These are phyloP conservation scores for Pythium folliculosum DNA, from an alignment of 352 stramenopile species.

Conservation along the genomic window DNA sequence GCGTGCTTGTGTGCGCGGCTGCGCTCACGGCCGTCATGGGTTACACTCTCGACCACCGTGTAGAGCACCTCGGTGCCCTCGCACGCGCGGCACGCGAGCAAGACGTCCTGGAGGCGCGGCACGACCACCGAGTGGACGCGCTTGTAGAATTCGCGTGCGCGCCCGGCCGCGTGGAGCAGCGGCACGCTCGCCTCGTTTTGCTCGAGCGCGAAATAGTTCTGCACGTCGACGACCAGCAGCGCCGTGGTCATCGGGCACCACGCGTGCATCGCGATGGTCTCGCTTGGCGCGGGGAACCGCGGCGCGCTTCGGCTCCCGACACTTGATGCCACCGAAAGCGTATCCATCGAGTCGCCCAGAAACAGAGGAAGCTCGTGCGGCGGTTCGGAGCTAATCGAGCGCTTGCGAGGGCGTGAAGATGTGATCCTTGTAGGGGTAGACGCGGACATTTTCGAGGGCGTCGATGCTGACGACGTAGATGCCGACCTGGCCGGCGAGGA, in stretches of 20 bases:
- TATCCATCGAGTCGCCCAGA: conserved; percentile 17
- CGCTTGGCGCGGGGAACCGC: neutral
- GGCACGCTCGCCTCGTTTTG: conserved; percentile 34
- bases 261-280: conserved; percentile 26
- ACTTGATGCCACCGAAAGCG: conserved; percentile 22
- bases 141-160: conserved; percentile 43
- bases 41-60: conserved; percentile 88
- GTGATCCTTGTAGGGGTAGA: neutral
- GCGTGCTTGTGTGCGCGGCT: conserved; percentile 88
- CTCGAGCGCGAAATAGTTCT: conserved; percentile 65
- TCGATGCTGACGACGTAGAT: neutral
- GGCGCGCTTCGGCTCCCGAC: neutral
- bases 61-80: conserved; percentile 87
- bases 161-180: conserved; percentile 6
- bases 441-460: neutral
- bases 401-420: neutral
- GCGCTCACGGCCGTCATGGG: conserved; percentile 78
- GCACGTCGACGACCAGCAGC: conserved; percentile 64
- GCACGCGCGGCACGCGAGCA: conserved; percentile 50
- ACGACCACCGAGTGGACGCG: conserved; percentile 52
- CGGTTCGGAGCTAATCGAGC: neutral
- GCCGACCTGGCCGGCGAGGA: neutral
- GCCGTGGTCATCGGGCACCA: conserved; percentile 70
- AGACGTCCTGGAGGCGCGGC: conserved; percentile 58
- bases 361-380: neutral